Base-by-base conservation (phyloP, 2,329 filamentous ascomycete species). In the Pseudocercospora eumusae region DNA sequence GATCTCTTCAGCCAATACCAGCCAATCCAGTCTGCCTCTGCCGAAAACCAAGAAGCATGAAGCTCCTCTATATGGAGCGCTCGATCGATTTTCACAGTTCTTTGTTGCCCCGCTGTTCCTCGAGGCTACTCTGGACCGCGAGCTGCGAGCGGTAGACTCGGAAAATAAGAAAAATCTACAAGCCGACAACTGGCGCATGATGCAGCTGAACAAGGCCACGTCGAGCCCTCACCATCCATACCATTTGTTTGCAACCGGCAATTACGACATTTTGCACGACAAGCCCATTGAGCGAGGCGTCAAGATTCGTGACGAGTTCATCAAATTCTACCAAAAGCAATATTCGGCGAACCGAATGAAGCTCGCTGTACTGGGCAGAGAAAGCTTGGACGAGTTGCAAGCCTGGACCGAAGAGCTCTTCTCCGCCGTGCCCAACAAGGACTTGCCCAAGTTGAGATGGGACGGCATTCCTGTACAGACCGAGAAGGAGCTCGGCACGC, bases 81-180 rank as follows among this genome's bases (percentile, higher is more conserved):
- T 97, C 56, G 93, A 97, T 75, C 88, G 92, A 33, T 97, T 97
- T 76, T 90, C 93, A 11, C 92, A 96, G 74, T 97, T 97, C 78
- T 97, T 97, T 76, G 88, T 96, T 67, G 85, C 89, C 64, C 93
- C 93, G 0, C 82, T 97, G 33, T 97, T 97, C 75, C 82, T 96
- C 9, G 87, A 89, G 58, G 91, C 87, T 67, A 95, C 92, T 0
- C 77, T 97, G 54, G 93, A 97, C 70, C 86, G 93, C 55, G 93
- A 97, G 78, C 81, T 97, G 65, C 87, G 85, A 67, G 93, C 93
- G 0, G 93, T 97, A 20, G 92, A 97, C 73, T 96, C 92, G 4
- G 93, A 97, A 76, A 96, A 97, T 79, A 96, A 96, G 83, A 97
- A 97, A 84, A 97, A 97, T 70, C 80, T 97, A 54, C 93, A 97